Evolutionary conservation across 345 rosid genomes (phyloP), one percentile per base, ranked within the genome.

Genomic region (Geranium brycei): DNA sequence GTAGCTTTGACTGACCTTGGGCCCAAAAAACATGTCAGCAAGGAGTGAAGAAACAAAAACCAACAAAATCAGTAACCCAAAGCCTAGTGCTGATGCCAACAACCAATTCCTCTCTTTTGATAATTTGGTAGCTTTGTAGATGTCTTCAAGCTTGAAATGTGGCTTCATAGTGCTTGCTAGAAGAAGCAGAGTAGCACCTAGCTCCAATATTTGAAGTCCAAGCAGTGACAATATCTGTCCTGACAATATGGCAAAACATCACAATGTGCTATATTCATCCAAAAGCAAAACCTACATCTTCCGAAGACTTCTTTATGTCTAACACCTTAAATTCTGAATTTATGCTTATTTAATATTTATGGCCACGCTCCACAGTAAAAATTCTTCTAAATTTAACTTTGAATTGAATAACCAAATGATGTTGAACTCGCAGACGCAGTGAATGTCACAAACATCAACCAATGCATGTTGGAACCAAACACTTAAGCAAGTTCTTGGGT

Each of bases 221-320:
- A 91, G 74, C 62, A 91, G 73, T 14, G 87, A 91, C 6, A 83
- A 28, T 58, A 80, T 86, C 95, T 91, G 82, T 66, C 64, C 17
- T 58, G 56, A 41, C 40, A 47, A 67, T 59, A 59, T 38, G 28
- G 17, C 19, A 15, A 70, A 77, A 61, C 8, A 18, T 59, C 58
- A 62, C 57, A 63, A 16, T 19, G 13, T 0, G 31, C 2, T 8
- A 30, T 59, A 2, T 0, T 13, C 40, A 18, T 16, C 61, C 17
- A 5, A 19, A 7, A 66, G 7, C 61, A 58, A 6, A 30, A 60
- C 56, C 8, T 23, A 32, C 6, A 38, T 15, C 8, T 1, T 13
- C 1, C 47, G 40, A 17, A 57, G 13, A 2, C 16, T 19, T 31
- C 63, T 6, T 38, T 58, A 11, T 17, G 60, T 19, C 10, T 17